These are phyloP conservation scores for Phyllosticta ampelicida DNA, from an alignment of 2,329 filamentous ascomycete species.

Conservation along the genomic window DNA sequence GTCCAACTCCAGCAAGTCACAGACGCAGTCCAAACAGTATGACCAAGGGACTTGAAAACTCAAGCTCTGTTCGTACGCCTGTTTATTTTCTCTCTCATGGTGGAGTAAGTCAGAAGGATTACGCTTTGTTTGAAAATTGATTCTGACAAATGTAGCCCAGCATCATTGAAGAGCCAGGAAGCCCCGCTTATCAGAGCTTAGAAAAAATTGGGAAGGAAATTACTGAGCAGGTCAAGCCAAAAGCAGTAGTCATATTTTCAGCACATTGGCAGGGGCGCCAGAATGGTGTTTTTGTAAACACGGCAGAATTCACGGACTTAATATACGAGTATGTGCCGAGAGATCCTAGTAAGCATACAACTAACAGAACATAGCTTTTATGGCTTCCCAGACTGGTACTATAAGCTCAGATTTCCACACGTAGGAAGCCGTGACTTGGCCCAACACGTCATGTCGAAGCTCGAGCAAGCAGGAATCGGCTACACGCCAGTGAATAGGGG, in stretches of 20 bases:
- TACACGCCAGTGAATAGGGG: slow-evolving; percentile 51
- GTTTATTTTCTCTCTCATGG: slow-evolving; percentile 7
- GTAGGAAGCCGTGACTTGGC: slow-evolving; percentile 49
- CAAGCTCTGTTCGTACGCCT: neutral
- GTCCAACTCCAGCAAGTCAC: neutral
- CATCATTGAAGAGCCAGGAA: slow-evolving; percentile 56
- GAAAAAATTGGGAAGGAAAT: slow-evolving; percentile 59
- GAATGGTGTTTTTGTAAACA: slow-evolving; percentile 53
- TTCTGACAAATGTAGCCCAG: slow-evolving; percentile 34
- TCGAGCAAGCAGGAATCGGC: slow-evolving; percentile 48
- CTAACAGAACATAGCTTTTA: slow-evolving; percentile 38
- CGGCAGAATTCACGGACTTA: slow-evolving; percentile 50
- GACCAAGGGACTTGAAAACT: neutral
- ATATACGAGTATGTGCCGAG: slow-evolving; percentile 47
- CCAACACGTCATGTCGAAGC: slow-evolving; percentile 42
- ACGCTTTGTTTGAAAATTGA: too few species aligned
- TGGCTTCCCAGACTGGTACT: slow-evolving; percentile 56
- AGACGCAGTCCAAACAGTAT: neutral
- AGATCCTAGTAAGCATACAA: too few species aligned
- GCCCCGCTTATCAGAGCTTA: slow-evolving; percentile 56
- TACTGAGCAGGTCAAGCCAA: slow-evolving; percentile 57
- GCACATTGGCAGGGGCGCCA: slow-evolving; percentile 61
- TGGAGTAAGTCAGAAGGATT: neutral
- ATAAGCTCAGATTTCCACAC: slow-evolving; percentile 53
- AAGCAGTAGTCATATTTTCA: slow-evolving; percentile 64